Evolutionary conservation across 78 protist genomes (phyloP), one percentile per base, ranked within the genome.

Genomic region (Dictyostelium brefeldianum): DNA sequence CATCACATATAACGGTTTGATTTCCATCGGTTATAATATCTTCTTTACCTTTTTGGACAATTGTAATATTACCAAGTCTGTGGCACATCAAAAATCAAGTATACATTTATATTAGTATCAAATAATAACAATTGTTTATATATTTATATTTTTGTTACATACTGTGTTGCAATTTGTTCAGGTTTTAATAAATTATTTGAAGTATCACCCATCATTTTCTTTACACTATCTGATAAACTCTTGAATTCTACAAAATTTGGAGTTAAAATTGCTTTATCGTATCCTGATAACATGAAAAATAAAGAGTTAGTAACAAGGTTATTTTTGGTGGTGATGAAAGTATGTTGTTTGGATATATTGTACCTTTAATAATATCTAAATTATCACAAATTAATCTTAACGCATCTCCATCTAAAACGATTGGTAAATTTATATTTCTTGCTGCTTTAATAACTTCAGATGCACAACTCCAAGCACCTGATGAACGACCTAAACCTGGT

Each of bases 401-500:
- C 18, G 95, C 98, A 15, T 97, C 98, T 5, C 89, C 89, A 62
- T 81, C 94, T 25, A 82, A 81, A n/a, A 81, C 90, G 43, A 90
- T 79, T 90, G 89, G 89, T 65, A 81, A 67, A 62, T 90, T 75
- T n/a, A 81, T 82, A 79, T 83, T 56, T 95, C 97, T 81, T 5
- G 95, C 92, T 47, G 92, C 83, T 64, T 64, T 87, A 20, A 87
- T 79, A 11, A 91, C 95, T 46, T 79, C 80, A 7, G 29, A 71
- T 4, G 90, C 95, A 56, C 90, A 91, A 18, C 15, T 43, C 89
- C 91, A 91, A 15, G 95, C 90, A 51, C 41, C 31, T 54, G 62
- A 20, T 51, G 89, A 77, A 57, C 95, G 50, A 47, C 95, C 95
- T 48, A 91, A 56, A 47, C 98, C 98, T 20, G 98, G 98, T 5